A percentile compares a stretch with the other conserved stretches of the same genome.
These are phyloP conservation scores for Speleostelium caveatum DNA, from an alignment of 78 protist species.

Conservation along the genomic window DNA sequence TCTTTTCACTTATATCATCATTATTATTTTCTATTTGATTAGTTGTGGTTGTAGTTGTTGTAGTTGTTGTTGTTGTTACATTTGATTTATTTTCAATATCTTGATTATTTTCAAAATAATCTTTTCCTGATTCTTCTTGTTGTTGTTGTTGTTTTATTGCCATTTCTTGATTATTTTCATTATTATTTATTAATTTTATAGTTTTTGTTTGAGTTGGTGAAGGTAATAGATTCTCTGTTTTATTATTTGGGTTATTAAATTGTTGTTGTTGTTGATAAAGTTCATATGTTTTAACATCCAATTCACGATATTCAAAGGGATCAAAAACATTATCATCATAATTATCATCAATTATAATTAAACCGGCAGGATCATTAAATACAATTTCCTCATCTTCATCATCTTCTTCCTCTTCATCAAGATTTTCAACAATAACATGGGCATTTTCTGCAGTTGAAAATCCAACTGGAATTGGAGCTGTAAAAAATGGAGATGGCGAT, in stretches of 20 bases:
- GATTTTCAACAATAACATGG: neutral
- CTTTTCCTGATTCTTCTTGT: too few species aligned
- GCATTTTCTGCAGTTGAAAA: neutral
- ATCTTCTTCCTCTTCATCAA: slow-evolving; percentile 37
- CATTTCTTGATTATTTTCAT: neutral
- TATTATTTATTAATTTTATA: neutral
- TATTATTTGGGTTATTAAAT: too few species aligned
- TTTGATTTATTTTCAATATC: neutral
- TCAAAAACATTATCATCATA: slow-evolving; percentile 47
- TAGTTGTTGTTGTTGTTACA: neutral
- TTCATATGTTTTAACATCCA: neutral
- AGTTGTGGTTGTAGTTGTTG: neutral
- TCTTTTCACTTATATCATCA: neutral
- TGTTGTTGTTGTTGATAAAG: slow-evolving; percentile 3
- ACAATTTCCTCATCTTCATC: slow-evolving; percentile 36
- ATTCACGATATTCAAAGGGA: slow-evolving; percentile 33
- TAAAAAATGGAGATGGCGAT: slow-evolving; percentile 53
- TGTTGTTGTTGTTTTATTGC: too few species aligned
- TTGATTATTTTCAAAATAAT: slow-evolving; percentile 1
- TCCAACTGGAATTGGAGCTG: slow-evolving; percentile 10
- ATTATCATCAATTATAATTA: slow-evolving; percentile 45
- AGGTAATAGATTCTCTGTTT: neutral
- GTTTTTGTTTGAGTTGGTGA: neutral
- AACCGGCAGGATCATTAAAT: neutral
- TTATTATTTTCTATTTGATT: neutral